Evolutionary conservation across 2,329 filamentous ascomycete genomes (phyloP), one percentile per base, ranked within the genome.

Genomic region (Aspergillus awamori): DNA sequence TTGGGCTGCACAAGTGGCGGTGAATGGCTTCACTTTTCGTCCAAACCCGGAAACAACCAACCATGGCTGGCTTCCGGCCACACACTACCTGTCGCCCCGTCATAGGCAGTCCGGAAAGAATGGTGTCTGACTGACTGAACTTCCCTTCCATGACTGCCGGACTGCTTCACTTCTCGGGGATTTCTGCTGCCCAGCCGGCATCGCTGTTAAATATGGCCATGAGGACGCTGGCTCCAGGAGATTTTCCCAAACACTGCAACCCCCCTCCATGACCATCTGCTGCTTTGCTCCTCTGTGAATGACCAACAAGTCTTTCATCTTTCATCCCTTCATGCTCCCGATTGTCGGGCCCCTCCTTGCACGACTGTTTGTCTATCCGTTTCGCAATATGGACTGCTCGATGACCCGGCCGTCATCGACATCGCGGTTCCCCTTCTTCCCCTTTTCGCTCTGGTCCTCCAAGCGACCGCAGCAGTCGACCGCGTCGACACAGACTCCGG

Each of bases 381-480:
- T 51, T 39, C 57, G 60, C 53, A 66, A 56, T 30, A 66, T 66
- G 64, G 64, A 66, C 41, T 62, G 59, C 56, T 51, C 62, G 22
- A 33, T 59, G 26, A 57, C 60, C 20, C 58, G 63, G 38, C 53
- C 57, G 43, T 38, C 61, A 13, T 30, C 53, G n/a, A 58, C 58
- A 17, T 58, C 62, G 15, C 64, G 64, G 4, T 66, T 66, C 49
- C 64, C 64, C 13, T 66, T 59, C 52, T 60, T 64, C 48, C 54
- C 63, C 15, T 59, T 63, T 20, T 60, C 60, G n/a, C 43, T 62
- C 38, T 66, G 64, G 64, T 60, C 58, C 22, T 60, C 58, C 22
- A 45, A 55, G 53, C 55, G 59, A 24, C 33, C 49, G 15, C 33
- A 47, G 15, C 45, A 53, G 45, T 55, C 62, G 20, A 20, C 41